phyloP scores from a whole-genome alignment of 495 filamentous ascomycete species.

The Lasiosphaeriaceae sp. region DNA sequence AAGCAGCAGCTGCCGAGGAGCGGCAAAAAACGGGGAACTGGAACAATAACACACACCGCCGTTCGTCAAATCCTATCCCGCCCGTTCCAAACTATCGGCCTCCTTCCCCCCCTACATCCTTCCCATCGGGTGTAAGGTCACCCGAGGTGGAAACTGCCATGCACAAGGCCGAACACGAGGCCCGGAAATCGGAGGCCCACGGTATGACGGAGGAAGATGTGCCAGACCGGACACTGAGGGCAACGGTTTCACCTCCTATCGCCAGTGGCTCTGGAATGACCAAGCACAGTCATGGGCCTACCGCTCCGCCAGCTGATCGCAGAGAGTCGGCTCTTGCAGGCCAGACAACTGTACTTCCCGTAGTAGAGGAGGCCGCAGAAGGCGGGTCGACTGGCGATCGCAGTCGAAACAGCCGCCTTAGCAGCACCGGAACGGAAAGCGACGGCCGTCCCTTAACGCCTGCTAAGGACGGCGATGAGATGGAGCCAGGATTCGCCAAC shows the following conservation, averaged over 20 bases:
- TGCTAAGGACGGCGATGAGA: slow-evolving; percentile 35
- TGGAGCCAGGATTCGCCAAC: slow-evolving; percentile 41
- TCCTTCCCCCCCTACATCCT: slow-evolving; percentile 41
- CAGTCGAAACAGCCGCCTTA: slow-evolving; percentile 38
- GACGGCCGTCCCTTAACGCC: slow-evolving; percentile 43
- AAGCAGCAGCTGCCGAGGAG: slow-evolving; percentile 33
- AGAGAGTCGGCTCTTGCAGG: slow-evolving; percentile 49
- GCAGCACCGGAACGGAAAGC: slow-evolving; percentile 35
- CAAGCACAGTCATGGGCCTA: slow-evolving; percentile 46
- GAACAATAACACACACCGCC: slow-evolving; percentile 14
- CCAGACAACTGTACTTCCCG: slow-evolving; percentile 70
- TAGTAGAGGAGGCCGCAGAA: slow-evolving; percentile 89
- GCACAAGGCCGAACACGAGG: slow-evolving; percentile 32
- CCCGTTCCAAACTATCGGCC: slow-evolving; percentile 42
- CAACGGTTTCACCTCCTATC: slow-evolving; percentile 39
- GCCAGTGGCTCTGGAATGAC: slow-evolving; percentile 46
- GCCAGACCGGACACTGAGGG: slow-evolving; percentile 44
- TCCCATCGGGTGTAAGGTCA: slow-evolving; percentile 42
- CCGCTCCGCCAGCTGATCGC: slow-evolving; percentile 39
- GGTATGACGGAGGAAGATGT: slow-evolving; percentile 48
- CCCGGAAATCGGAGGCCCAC: slow-evolving; percentile 28
- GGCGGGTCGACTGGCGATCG: slow-evolving; percentile 62
- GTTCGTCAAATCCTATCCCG: slow-evolving; percentile 27
- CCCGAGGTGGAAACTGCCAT: slow-evolving; percentile 33
- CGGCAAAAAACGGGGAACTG: slow-evolving; percentile 29